Percentiles rank a stretch among this genome's conserved stretches.
Evolutionary conservation across 1,284 basidiomycete species (phyloP).

Genomic region (Cronartium quercuum): DNA sequence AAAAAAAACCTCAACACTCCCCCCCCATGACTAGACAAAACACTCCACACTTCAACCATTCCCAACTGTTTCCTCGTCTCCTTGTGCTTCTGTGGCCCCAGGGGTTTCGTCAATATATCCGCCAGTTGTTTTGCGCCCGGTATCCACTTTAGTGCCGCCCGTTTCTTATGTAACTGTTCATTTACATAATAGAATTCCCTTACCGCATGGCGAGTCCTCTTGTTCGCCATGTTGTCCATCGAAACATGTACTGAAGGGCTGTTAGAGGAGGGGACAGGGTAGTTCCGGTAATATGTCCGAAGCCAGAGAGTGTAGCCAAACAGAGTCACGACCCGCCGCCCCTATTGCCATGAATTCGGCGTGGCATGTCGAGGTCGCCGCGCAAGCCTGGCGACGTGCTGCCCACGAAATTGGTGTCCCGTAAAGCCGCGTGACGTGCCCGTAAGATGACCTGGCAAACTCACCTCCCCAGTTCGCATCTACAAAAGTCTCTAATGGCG

Average conservation of each 20-base stretch:
- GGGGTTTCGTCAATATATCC: conserved; percentile 7
- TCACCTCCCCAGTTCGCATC: conserved; percentile 7
- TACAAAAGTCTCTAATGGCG: neutral
- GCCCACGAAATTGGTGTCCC: neutral
- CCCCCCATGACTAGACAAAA: no score
- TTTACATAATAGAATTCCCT: conserved; percentile 3
- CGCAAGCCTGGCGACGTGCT: neutral
- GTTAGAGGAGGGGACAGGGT: no score
- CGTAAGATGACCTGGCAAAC: neutral
- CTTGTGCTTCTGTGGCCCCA: neutral
- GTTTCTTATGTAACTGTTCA: neutral
- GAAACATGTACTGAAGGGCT: neutral
- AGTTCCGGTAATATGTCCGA: no score
- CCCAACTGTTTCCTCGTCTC: no score
- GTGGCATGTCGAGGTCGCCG: conserved; percentile 14
- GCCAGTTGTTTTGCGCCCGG: neutral
- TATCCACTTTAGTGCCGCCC: neutral
- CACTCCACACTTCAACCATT: no score
- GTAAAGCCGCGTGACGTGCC: neutral
- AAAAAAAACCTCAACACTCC: no score
- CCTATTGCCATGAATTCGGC: conserved; percentile 19
- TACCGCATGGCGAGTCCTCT: neutral
- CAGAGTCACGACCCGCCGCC: no score
- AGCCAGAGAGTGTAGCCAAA: no score
- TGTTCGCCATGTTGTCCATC: conserved; percentile 12